Percentiles rank a stretch among this genome's conserved stretches.
phyloP scores from a whole-genome alignment of 306 rosid genomes.

The Gleditsia sinensis region DNA sequence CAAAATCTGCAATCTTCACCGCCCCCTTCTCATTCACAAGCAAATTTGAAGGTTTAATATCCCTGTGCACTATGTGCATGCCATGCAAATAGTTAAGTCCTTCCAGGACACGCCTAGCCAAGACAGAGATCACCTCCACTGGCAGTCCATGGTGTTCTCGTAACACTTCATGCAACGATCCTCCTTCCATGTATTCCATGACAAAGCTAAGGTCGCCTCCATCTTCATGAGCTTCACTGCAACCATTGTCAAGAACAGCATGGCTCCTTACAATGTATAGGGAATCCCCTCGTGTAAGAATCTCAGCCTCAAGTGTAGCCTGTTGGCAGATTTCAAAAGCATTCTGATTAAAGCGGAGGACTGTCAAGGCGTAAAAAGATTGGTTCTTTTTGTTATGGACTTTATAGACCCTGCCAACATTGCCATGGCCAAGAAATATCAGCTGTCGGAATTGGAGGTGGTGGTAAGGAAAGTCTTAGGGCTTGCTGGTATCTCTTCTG shows the following conservation, averaged over 20 bases:
- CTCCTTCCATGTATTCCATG: conserved; percentile 71
- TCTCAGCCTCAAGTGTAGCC: conserved; percentile 56
- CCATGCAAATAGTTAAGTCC: conserved; percentile 60
- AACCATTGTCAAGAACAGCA: conserved; percentile 46
- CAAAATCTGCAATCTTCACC: conserved; percentile 80
- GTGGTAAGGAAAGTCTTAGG: conserved; percentile 59
- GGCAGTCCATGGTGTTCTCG: conserved; percentile 36
- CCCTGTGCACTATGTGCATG: conserved; percentile 67
- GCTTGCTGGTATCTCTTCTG: conserved; percentile 63
- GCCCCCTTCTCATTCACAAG: conserved; percentile 54
- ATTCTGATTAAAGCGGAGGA: conserved; percentile 42
- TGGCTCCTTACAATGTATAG: conserved; percentile 56
- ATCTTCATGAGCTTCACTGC: background rate
- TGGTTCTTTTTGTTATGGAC: conserved; percentile 50
- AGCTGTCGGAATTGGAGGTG: conserved; percentile 25
- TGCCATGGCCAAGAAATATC: conserved; percentile 69
- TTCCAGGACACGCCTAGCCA: conserved; percentile 52
- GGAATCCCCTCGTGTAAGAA: conserved; percentile 58
- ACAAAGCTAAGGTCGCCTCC: conserved; percentile 44
- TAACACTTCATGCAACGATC: conserved; percentile 59
- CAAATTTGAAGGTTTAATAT: conserved; percentile 71
- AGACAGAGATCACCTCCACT: conserved; percentile 43
- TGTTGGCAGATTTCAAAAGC: conserved; percentile 31
- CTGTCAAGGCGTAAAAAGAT: conserved; percentile 62
- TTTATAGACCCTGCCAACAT: conserved; percentile 63